Evolutionary conservation across 2,329 filamentous ascomycete species (phyloP), one percentile per base, ranked within the genome.

Genomic region (Emmonsiellopsis sp.): DNA sequence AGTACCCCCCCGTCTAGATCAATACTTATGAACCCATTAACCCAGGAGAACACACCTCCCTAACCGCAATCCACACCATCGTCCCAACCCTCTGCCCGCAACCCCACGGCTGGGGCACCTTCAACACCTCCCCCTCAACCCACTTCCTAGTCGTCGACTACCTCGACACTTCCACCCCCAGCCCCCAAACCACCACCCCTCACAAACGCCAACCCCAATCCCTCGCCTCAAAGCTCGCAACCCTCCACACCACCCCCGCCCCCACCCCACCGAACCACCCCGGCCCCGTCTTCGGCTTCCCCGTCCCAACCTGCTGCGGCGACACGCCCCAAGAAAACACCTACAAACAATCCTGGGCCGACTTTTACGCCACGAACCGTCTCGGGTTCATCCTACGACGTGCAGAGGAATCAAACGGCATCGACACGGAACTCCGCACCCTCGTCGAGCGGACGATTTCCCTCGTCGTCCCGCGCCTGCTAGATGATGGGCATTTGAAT

Each of bases 251-350:
- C 1, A 88, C 84, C 1, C 82, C 86, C 0, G 87, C 86, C 0
- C 86, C 88, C 0, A 37, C 46, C 30, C 50, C 50, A 2, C 68
- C 79, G 9, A 82, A 81, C 16, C 76, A 80, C 58, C 70, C 77
- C 1, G 75, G 65, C 38, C 82, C 83, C 2, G 75, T 83, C 70
- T 96, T 92, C 60, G 92, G 92, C 2, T 96, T 96, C 64, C 86
- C 87, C 0, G 84, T 86, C 0, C 74, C 86, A 0, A 96, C 91
- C 0, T 95, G 87, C 70, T 96, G 92, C 69, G 91, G 91, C 2
- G 81, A 88, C 45, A 93, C 89, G 7, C 79, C 79, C 41, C 92
- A 96, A 70, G 81, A 89, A 47, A 97, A 96, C 65, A 72, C 72
- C 0, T 95, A 80, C 73, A 79, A 76, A 47, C 71, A 75, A 5